Evolutionary conservation across 2,329 filamentous ascomycete genomes (phyloP).

Genomic region (Colletotrichum sp.): DNA sequence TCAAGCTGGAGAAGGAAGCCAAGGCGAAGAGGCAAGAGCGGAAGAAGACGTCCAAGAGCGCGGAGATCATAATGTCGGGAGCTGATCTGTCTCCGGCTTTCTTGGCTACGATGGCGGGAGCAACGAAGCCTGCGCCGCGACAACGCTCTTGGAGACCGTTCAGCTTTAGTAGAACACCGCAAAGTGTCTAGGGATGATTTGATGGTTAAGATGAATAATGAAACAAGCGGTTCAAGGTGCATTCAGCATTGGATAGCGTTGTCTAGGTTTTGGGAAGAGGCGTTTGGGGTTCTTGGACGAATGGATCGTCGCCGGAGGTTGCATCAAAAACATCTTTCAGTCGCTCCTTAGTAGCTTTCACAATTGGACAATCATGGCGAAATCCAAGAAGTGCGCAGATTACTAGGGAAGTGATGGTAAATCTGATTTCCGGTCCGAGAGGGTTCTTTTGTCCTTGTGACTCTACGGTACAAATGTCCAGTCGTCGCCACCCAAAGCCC

Average conservation of each 20-base stretch:
- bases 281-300: neutral
- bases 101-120: neutral
- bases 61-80: neutral
- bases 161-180: neutral
- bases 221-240: neutral
- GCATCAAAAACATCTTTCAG: neutral
- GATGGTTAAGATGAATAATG: fast-evolving
- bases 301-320: neutral
- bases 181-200: neutral
- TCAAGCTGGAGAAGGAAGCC: neutral
- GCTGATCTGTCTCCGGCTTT: neutral
- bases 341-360: neutral
- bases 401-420: neutral
- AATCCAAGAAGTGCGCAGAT: neutral
- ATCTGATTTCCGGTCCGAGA: neutral
- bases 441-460: neutral
- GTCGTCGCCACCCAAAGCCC: neutral
- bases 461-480: neutral
- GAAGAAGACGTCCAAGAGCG: neutral
- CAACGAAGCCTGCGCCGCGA: neutral
- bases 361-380: fast-evolving
- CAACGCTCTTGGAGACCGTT: neutral
- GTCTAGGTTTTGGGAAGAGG: neutral
- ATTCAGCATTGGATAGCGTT: neutral
- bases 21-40: neutral